Conservation (phyloP, 2,329 filamentous ascomycete genomes). For the Pyrenophora seminiperda region DNA sequence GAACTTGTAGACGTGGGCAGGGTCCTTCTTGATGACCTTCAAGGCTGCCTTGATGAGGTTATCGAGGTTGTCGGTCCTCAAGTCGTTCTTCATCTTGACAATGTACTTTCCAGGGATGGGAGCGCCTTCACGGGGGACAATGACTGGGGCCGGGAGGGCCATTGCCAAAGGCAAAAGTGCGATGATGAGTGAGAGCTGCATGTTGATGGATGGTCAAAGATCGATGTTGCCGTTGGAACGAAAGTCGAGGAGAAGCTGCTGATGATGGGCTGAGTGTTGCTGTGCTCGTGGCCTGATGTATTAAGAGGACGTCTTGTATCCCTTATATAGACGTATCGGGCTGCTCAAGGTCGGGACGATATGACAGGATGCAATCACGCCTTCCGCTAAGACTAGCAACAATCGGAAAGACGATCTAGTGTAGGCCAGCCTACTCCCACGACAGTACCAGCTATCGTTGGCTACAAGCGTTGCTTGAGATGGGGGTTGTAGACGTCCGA, state of each 20-base stretch:
- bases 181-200: slow-evolving; percentile 48
- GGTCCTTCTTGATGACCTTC: slow-evolving; percentile 31
- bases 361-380: slow-evolving; percentile 27
- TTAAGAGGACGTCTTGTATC: slow-evolving; percentile 13
- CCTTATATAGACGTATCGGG: slow-evolving; percentile 39
- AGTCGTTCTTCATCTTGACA: slow-evolving; percentile 52
- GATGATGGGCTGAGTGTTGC: slow-evolving; percentile 28
- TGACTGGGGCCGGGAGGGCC: slow-evolving; percentile 47
- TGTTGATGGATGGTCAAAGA: slow-evolving; percentile 35
- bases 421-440: slow-evolving; percentile 23
- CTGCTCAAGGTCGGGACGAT: slow-evolving; percentile 13
- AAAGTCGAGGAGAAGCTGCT: slow-evolving; percentile 17
- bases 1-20: slow-evolving; percentile 46
- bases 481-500: slow-evolving; percentile 32
- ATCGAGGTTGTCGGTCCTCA: slow-evolving; percentile 47
- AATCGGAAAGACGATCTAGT: slow-evolving; percentile 19
- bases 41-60: slow-evolving; percentile 35
- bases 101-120: slow-evolving; percentile 53
- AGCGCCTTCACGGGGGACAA: slow-evolving; percentile 44
- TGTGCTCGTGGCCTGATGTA: slow-evolving; percentile 37
- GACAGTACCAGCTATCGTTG: slow-evolving; percentile 19
- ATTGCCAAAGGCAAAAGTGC: slow-evolving; percentile 47
- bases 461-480: slow-evolving; percentile 28
- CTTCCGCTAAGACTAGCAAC: slow-evolving; percentile 40
- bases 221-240: slow-evolving; percentile 18